Conservation (phyloP, 1,284 basidiomycete genomes). For the Taiwanofungus camphoratus region DNA sequence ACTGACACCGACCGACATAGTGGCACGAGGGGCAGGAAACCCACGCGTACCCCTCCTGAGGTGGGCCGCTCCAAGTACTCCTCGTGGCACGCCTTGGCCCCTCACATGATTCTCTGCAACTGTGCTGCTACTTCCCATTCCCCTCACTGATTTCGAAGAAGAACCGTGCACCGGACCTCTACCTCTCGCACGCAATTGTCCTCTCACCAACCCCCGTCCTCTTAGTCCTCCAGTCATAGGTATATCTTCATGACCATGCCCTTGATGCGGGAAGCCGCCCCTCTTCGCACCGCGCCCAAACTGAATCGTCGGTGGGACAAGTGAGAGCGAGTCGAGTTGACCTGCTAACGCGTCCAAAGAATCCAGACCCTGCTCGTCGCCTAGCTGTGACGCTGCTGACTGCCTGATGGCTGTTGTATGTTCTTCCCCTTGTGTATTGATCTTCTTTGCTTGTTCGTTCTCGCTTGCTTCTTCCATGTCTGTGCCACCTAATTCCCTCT, state of each 20-base stretch:
- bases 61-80: too few species aligned
- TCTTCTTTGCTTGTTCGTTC: not conserved
- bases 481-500: not conserved
- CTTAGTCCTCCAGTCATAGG: too few species aligned
- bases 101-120: too few species aligned
- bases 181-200: too few species aligned
- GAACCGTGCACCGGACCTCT: too few species aligned
- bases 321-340: slow-evolving; percentile 52
- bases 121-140: too few species aligned
- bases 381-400: slow-evolving; percentile 4
- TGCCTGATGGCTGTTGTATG: slow-evolving; percentile 11
- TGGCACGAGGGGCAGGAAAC: too few species aligned
- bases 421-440: slow-evolving; percentile 9
- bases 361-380: slow-evolving; percentile 11
- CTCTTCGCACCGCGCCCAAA: slow-evolving; percentile 58
- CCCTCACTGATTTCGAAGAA: too few species aligned
- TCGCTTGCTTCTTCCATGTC: not conserved
- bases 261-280: slow-evolving; percentile 9
- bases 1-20: too few species aligned
- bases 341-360: slow-evolving; percentile 40
- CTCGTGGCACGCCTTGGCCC: too few species aligned
- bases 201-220: too few species aligned
- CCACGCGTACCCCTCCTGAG: too few species aligned
- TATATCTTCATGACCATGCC: not conserved
- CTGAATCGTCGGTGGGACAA: slow-evolving; percentile 61